Conservation (phyloP, 352 stramenopile species). For the Globisporangium alternatum region DNA sequence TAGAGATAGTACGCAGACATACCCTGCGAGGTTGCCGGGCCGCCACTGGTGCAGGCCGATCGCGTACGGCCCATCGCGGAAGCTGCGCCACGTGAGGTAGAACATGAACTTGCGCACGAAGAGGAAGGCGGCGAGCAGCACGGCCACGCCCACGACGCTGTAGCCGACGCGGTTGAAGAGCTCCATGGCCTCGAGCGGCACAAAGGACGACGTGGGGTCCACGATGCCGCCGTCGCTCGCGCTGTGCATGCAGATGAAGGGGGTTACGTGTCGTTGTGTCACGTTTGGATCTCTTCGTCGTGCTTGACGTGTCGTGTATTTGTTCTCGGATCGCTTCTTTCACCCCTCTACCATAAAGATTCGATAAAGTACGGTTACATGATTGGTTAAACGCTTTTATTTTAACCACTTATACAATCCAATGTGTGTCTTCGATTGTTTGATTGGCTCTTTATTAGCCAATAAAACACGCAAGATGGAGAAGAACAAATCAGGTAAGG, state of each 20-base stretch:
- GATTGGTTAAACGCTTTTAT: too few relatives aligned
- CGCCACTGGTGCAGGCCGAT: constrained; percentile 76
- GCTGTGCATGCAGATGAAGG: not conserved
- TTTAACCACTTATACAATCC: too few relatives aligned
- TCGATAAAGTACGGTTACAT: too few relatives aligned
- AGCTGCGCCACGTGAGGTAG: constrained; percentile 80
- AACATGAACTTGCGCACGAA: constrained; percentile 70
- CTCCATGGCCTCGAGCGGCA: constrained; percentile 44
- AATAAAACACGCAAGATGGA: too few relatives aligned
- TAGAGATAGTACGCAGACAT: not conserved
- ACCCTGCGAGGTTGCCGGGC: constrained; percentile 70
- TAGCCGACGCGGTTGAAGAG: constrained; percentile 62
- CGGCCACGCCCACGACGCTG: constrained; percentile 41
- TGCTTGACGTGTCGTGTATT: too few relatives aligned
- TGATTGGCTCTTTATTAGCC: too few relatives aligned
- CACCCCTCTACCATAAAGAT: too few relatives aligned
- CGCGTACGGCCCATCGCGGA: constrained; percentile 71
- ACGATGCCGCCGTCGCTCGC: constrained; percentile 22
- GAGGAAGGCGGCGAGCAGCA: constrained; percentile 52
- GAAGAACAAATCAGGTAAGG: too few relatives aligned
- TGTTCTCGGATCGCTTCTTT: too few relatives aligned
- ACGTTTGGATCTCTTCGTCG: too few relatives aligned
- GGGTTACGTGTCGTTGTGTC: not conserved
- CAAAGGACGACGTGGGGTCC: constrained; percentile 47
- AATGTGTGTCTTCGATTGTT: too few relatives aligned